Base-by-base conservation (phyloP, 129 eudicot species). In the carrot (Daucus carota) region DNA sequence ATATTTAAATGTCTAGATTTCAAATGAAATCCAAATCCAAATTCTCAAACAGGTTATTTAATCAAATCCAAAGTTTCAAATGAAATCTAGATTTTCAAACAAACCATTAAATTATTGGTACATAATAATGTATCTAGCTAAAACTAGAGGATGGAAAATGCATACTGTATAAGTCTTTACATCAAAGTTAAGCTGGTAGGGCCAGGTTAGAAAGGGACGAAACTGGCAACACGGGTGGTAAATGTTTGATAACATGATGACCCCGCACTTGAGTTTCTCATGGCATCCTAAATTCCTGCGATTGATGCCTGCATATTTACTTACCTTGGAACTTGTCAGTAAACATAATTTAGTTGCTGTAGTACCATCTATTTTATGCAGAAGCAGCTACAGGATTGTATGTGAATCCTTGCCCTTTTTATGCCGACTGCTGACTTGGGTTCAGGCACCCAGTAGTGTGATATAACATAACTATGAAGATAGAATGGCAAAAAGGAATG, bases 371-470 rank as follows among this genome's bases (percentile, higher is more conserved):
- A 78, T 34, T 79, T 59, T 74, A 72, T 46, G 63, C 63, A 62
- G 47, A 73, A 85, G 29, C 43, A 4, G 8, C 65, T 79, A 70
- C 80, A 17, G 28, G 14, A 33, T 73, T 65, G 74, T 77, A 76
- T 65, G 74, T 79, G 70, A 65, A 68, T 83, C 65, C 85, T 79
- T 24, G 82, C 79, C 72, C 97, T 84, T 86, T 85, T 88, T 83
- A 75, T 83, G 75, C 97, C 94, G 72, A 85, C 79, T 76, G 42
- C 62, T 57, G 88, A n/a, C 33, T 81, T 63, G 32, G 81, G 54
- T 33, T 82, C 85, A 60, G 71, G 52, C 44, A 44, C 84, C 82
- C n/a, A n/a, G n/a, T n/a, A n/a, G n/a, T n/a, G n/a, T n/a, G n/a
- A n/a, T n/a, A n/a, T n/a, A n/a, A n/a, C n/a, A n/a, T n/a, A n/a